Conservation (phyloP, 257 asterid genomes). For the Plantago major region DNA sequence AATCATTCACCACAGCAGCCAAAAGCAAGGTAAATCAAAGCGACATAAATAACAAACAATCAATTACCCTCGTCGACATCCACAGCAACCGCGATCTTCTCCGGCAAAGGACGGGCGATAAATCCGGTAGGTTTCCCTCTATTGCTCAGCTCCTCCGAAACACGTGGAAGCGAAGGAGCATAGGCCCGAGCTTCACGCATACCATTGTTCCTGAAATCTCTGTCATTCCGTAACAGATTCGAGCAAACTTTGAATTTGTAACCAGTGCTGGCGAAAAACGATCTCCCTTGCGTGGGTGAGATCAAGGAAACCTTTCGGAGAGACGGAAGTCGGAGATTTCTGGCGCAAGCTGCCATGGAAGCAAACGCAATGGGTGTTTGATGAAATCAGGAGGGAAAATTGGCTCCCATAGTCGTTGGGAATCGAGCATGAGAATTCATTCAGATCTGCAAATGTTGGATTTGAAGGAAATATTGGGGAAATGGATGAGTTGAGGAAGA, state of each 20-base stretch:
- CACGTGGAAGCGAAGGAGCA: background rate
- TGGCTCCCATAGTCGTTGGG: conserved; percentile 45
- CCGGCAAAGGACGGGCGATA: conserved; percentile 24
- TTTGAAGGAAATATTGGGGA: background rate
- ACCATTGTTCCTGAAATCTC: background rate
- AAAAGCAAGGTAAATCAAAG: background rate
- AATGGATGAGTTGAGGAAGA: background rate
- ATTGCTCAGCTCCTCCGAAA: conserved; percentile 16
- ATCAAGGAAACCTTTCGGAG: conserved; percentile 24
- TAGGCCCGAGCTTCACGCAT: background rate
- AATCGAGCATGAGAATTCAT: background rate
- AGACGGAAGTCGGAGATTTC: conserved; percentile 36
- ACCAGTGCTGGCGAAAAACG: background rate
- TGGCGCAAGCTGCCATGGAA: conserved; percentile 50
- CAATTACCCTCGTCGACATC: conserved; percentile 85
- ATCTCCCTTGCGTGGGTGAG: background rate
- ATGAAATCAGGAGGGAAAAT: conserved; percentile 17
- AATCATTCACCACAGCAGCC: background rate
- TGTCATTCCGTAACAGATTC: background rate
- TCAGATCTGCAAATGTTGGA: background rate
- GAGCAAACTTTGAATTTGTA: background rate
- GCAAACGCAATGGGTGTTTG: conserved; percentile 19
- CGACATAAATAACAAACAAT: background rate
- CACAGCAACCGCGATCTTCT: conserved; percentile 63
- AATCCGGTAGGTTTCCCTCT: conserved; percentile 32